Evolutionary conservation across 1,284 basidiomycete genomes (phyloP), one percentile per base, ranked within the genome.

Genomic region (Neolentinus lepideus): DNA sequence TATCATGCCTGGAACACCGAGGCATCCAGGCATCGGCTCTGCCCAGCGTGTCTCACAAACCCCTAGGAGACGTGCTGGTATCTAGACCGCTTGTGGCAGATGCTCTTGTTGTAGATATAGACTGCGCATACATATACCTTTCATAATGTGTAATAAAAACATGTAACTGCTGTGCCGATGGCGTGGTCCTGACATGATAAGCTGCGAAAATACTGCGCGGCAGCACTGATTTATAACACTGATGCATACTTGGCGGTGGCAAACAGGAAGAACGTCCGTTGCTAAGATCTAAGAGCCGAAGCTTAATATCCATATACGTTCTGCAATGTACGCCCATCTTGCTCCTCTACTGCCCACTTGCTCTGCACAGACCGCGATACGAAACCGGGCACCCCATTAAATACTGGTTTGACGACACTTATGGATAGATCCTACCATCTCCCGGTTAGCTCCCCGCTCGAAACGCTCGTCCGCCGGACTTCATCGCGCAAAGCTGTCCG

Each of bases 1-100:
- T 45, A 86, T 89, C 53, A 84, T 92, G 2, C 83, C 88, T 27
- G 87, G 87, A 14, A 94, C 92, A 6, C 90, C 91, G 2, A 76
- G 88, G 60, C 84, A 90, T 65, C 78, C 83, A 26, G 81, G 88
- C 16, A 80, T 84, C 61, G 88, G 87, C 12, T 79, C 85, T 19
- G 82, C 87, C 51, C 66, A 81, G 31, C 73, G 84, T 45, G 74
- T 84, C 4, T 75, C 75, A 2, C 84, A 84, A 64, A 88, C 86
- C 27, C 86, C 86, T 8, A 71, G 83, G 56, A 74, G 83, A 59
- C 73, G 74, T 60, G 79, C 72, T 14, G 83, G 82, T 21, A 66
- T 75, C 62, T 73, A 50, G 47, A 21, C 12, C 38, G n/a, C 6
- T 16, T 21, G 4, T 43, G 38, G 33, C 33, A 16, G 33, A 9